Evolutionary conservation across 2,329 filamentous ascomycete genomes (phyloP).

Genomic region (Sporothrix euskadiensis): DNA sequence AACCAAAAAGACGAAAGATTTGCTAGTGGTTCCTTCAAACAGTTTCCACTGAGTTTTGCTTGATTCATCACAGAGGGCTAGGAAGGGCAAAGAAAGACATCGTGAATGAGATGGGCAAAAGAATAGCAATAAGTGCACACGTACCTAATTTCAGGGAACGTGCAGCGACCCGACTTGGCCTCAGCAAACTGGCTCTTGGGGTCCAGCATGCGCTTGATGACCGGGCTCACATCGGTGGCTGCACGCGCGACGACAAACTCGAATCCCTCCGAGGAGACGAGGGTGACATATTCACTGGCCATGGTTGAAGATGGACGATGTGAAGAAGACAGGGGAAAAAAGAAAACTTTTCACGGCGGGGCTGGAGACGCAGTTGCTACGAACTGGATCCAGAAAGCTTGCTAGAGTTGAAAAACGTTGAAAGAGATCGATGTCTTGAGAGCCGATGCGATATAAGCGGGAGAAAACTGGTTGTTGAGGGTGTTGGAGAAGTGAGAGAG

Average conservation of each 20-base stretch:
- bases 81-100: constrained; percentile 15
- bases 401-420: not conserved
- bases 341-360: not conserved
- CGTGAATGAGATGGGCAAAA: constrained; percentile 4
- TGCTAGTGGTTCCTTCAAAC: constrained; percentile 30
- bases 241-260: constrained; percentile 75
- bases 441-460: not conserved
- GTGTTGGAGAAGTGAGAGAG: not conserved
- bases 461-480: not conserved
- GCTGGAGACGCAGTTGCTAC: not conserved
- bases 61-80: constrained; percentile 39
- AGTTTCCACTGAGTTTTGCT: constrained; percentile 6
- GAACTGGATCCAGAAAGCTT: not conserved
- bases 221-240: constrained; percentile 67
- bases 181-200: constrained; percentile 67
- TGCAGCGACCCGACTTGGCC: constrained; percentile 62
- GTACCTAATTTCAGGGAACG: constrained; percentile 74
- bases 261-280: constrained; percentile 73
- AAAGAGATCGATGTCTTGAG: not conserved
- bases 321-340: not conserved
- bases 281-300: constrained; percentile 69
- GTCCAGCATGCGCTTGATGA: constrained; percentile 74
- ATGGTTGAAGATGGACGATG: constrained; percentile 17
- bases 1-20: constrained; percentile 22
- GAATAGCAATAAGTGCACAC: constrained; percentile 40